Base-by-base conservation (phyloP, 2,329 filamentous ascomycete species). In the Allantophomopsis lycopodina region DNA sequence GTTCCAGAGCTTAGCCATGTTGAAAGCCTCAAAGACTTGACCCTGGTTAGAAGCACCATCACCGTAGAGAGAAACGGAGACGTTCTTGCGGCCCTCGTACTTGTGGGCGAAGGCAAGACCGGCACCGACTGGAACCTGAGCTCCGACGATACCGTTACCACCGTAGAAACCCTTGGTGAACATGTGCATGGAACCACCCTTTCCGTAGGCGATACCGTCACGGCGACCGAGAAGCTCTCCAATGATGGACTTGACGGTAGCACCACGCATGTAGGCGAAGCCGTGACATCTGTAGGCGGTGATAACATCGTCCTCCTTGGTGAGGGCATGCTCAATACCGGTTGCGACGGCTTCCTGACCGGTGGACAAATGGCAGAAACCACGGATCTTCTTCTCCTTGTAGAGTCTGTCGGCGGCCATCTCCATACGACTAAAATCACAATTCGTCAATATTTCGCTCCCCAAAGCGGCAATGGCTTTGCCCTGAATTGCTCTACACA, bases 351-450 rank as follows among this genome's bases (percentile, higher is more conserved):
- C 91, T 74, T 98, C 91, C 68, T 98, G 91, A 47, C 91, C 91
- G 44, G 83, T 94, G 43, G 91, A 96, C 65, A 98, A 68, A 69
- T 98, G 91, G 71, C 91, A 98, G 83, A 98, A 98, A 69, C 91
- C 91, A 56, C 91, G 84, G 56, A 98, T 96, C 76, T 98, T 96
- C 82, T 98, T 98, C 73, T 96, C 91, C 74, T 98, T 98, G 84
- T 98, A 98, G 58, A 98, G 73, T 61, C 89, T 79, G 62, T 98
- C 91, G 68, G 91, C 87, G 51, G 89, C 88, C 89, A 98, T 94
- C 69, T 98, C 91, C 91, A 98, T 94, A 64, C 94, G 91, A 68
- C 88, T 94, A 54, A 32, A 35, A 38, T 11, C 16, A 35, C 12
- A 36, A 32, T 10, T 20, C 28, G 13, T 30, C 12, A 14, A 18